Base-by-base conservation (phyloP, 208 protist species). In the Crithidia sp. region DNA sequence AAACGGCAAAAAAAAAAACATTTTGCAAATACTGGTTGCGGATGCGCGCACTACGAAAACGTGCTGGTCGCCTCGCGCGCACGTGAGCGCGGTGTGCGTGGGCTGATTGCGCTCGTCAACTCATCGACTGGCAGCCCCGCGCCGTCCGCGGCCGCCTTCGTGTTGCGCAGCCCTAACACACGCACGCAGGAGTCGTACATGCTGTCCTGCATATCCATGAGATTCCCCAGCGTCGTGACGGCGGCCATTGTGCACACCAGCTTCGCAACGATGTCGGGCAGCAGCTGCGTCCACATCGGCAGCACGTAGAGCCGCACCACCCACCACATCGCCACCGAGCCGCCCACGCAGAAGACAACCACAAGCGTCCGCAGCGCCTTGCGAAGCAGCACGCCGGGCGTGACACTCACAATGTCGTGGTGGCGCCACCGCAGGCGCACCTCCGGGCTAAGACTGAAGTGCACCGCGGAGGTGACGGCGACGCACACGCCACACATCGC, bases 161-260 rank as follows among this genome's bases (percentile, higher is more conserved):
- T 81, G 37, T 91, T 85, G 14, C 75, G 64, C 17, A 88, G 37
- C 10, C 89, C 89, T 10, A 94, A 64, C 12, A 92, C 52, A 6
- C 88, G 87, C 57, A 92, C 71, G 14, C 84, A 69, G 4, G 47
- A 66, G 43, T 86, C 73, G 68, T 96, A 94, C 61, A 94, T 67
- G 28, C 76, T 82, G 55, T 93, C 89, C 56, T 91, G 78, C 78
- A 89, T 77, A 69, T 94, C 92, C 86, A 94, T 93, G 28, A 96
- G 70, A 19, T 69, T 74, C 6, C 92, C 92, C 5, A 96, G 73
- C 36, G 88, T 79, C 16, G 77, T 83, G 63, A 89, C 90, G 3
- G 81, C 81, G 16, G 84, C 71, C 28, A 79, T 80, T 3, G 81
- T 63, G 12, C 86, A 82, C n/a, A 91, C 79, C 7, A 28, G 61